Base-by-base conservation (phyloP, 1,284 basidiomycete species). In the Ganoderma resinaceum region DNA sequence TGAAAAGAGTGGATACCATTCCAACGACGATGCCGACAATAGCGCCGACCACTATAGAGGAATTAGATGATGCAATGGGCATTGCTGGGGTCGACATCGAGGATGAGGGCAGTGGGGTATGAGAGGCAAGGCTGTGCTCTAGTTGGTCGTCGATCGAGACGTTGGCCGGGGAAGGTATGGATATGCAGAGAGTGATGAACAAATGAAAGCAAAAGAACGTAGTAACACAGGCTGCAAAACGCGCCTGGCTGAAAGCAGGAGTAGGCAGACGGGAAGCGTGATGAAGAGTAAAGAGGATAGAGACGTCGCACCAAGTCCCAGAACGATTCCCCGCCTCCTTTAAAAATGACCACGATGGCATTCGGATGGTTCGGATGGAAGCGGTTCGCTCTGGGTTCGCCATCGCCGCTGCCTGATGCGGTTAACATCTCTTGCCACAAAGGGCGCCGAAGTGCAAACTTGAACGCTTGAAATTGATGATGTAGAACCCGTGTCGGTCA, bases 21-120 rank as follows among this genome's bases (percentile, higher is more conserved):
- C 66, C 66, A 6, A 67, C 66, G 16, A 31, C 37, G 11, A 62
- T 46, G 20, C 66, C 61, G 1, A 67, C 61, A 3, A 38, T 57
- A 4, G 62, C 33, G 5, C 66, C 62, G 23, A 63, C 23, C 7
- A 46, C 55, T 20, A 67, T 43, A 7, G 61, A 20, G 20, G 59
- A 61, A 20, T 57, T 61, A 16, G 59, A 62, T 9, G 53, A 49
- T 49, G 46, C 23, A 14, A 52, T 1, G 55, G 7, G 20, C 29
- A 55, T 55, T 0, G 29, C 9, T 18, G 52, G 52, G 14, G 16
- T 20, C 6, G 52, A 9, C 33, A 31, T 23, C 8, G 33, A n/a
- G 33, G 55, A 35, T n/a, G 18, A 18, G 18, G 31, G 33, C 33
- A 20, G 9, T 12, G 55, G 12, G 8, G 20, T n/a, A 33, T 38